Evolutionary conservation across 352 stramenopile species (phyloP).

Genomic region (Sclerospora graminicola): DNA sequence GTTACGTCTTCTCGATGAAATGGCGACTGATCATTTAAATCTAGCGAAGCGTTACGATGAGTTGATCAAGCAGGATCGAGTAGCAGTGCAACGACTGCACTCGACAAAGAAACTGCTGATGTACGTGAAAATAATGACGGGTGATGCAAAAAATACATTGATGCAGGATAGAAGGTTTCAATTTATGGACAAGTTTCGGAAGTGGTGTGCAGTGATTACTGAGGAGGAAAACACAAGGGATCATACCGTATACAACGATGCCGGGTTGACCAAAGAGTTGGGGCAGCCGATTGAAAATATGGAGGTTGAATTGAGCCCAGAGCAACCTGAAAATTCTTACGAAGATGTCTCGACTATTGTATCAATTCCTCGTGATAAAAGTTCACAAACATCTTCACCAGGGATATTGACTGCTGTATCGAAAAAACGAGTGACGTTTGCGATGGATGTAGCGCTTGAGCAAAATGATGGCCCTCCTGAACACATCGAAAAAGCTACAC

Average conservation of each 20-base stretch:
- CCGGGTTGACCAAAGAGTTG: slow-evolving; percentile 1
- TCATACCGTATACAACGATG: slow-evolving; percentile 2
- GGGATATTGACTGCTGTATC: background rate
- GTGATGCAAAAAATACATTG: slow-evolving; percentile 21
- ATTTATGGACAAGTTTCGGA: slow-evolving; percentile 40
- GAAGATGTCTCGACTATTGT: background rate
- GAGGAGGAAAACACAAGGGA: background rate
- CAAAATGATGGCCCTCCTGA: background rate
- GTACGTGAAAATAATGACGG: slow-evolving; percentile 39
- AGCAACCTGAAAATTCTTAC: slow-evolving; percentile 3
- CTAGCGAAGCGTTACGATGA: slow-evolving; percentile 28
- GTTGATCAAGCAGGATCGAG: slow-evolving; percentile 28
- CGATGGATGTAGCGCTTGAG: too few relatives aligned
- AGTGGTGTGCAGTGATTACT: slow-evolving; percentile 32
- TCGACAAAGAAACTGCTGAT: slow-evolving; percentile 54
- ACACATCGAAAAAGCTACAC: background rate
- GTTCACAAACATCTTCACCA: background rate
- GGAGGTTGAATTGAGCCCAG: slow-evolving; percentile 13
- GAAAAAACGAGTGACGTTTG: slow-evolving; percentile 26
- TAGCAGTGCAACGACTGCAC: slow-evolving; percentile 33
- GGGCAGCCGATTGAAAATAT: slow-evolving; percentile 17
- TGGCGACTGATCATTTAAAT: slow-evolving; percentile 22
- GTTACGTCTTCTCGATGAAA: slow-evolving; percentile 32
- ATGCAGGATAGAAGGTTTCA: slow-evolving; percentile 35
- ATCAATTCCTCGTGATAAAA: slow-evolving; percentile 9